Evolutionary conservation across 2,329 filamentous ascomycete species (phyloP), one percentile per base, ranked within the genome.

Genomic region (Parastagonospora avenae): DNA sequence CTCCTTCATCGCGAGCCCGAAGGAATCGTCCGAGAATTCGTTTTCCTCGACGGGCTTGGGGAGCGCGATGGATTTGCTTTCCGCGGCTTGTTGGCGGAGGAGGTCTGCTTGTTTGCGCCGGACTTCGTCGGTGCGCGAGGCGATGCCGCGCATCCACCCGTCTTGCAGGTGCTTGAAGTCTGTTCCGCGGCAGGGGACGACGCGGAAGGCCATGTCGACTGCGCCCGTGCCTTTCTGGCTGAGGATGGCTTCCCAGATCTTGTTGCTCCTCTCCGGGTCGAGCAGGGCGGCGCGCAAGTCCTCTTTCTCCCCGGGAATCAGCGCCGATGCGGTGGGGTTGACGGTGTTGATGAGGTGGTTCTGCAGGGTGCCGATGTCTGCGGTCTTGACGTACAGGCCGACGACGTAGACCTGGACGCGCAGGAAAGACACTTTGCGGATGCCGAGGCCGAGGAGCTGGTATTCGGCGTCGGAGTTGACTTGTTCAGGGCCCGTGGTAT

Each of bases 161-260:
- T 99, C 94, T 35, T 93, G 85, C 55, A 99, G 75, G 73, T 99
- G 94, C 59, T 88, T 85, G 74, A 97, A 97, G 74, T 97, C 92
- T 14, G 94, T 99, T 74, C 95, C 92, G 32, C 91, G 83, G n/a
- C 91, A 92, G 0, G 94, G 94, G 2, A 93, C 86, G 57, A 99
- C 88, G 39, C 93, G 84, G 76, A 96, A 86, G 0, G 87, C 84
- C 24, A 87, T 93, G 47, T 91, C 81, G n/a, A 93, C 84, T 2
- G 59, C 66, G n/a, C 52, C 52, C 3, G 62, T 35, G 14, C 84
- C 80, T 0, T 86, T 79, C 50, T 80, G 79, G 32, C 47, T 50
- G 24, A 97, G 76, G 2, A 96, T 79, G 11, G 82, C 77, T 37
- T 86, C 81, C 92, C 92, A 97, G 30, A 90, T 83, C 59, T 84